Base-by-base conservation (phyloP, 345 rosid genomes). In the Noccaea bulbosa region DNA sequence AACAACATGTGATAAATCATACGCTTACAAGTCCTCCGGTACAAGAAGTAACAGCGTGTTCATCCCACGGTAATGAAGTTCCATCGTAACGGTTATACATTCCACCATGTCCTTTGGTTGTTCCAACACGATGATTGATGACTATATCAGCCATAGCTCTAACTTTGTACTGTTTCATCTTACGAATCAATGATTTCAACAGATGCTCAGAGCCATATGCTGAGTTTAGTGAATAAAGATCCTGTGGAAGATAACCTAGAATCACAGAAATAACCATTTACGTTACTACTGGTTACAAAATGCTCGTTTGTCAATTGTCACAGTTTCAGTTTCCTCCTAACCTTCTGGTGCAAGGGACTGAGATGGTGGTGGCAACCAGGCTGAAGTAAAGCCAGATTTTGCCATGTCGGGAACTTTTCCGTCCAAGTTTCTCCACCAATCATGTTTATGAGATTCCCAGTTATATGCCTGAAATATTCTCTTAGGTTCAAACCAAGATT, bases 141-240 rank as follows among this genome's bases (percentile, higher is more conserved):
- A 93, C 97, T 34, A 87, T 87, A 79, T 90, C 98, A 47, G 98
- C 96, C 96, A 93, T 93, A 34, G 96, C 85, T 83, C 98, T 83
- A 58, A 90, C 91, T 69, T 86, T 83, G 78, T 72, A 66, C 72
- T 86, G 87, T 72, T 82, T 87, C 97, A 93, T 84, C 77, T 86
- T 87, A 16, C 83, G 75, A 54, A 93, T 87, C 65, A 93, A 83
- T 35, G 80, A 79, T 70, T 81, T 93, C 63, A 93, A 62, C 5
- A 75, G 75, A 16, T 83, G 83, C 82, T 88, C 96, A 16, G 97
- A 85, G 24, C 98, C 98, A 73, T 90, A 93, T 37, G 89, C 72
- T 50, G 98, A 90, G 80, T 87, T 83, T 32, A 90, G 85, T 35
- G 86, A 83, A 69, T 90, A 87, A 67, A 93, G 91, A 53, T 90